These are phyloP conservation scores for Yarrowia divulgata DNA, from an alignment of 805 yeast species.

Conservation along the genomic window DNA sequence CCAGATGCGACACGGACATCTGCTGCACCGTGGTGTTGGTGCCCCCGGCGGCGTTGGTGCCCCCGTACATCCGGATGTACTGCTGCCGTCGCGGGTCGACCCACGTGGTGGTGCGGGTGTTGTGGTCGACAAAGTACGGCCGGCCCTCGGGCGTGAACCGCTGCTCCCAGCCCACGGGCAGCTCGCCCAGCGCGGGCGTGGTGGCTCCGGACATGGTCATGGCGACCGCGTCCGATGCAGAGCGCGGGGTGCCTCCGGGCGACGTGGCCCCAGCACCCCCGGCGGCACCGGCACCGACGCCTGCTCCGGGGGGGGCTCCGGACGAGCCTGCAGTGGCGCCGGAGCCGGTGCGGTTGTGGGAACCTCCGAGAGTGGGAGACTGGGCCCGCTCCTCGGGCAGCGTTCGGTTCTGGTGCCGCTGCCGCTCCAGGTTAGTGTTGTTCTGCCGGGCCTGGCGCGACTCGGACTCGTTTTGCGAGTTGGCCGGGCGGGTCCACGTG, in stretches of 20 bases:
- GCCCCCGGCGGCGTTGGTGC: conserved; percentile 63
- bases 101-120: conserved; percentile 99
- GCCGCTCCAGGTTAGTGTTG: conserved; percentile 84
- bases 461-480: conserved; percentile 77
- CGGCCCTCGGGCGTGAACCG: conserved; percentile 97
- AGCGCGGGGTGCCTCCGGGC: conserved; percentile 56
- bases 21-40: conserved; percentile 89
- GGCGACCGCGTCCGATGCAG: conserved; percentile 55
- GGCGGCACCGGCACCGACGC: too few species aligned
- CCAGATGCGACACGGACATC: conserved; percentile 96
- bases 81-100: conserved; percentile 99
- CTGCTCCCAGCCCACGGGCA: conserved; percentile 99
- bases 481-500: conserved; percentile 97
- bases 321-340: conserved; percentile 49
- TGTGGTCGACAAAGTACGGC: conserved; percentile 97
- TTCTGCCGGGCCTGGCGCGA: conserved; percentile 59
- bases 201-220: conserved; percentile 70
- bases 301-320: too few species aligned
- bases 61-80: conserved; percentile 91
- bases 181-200: conserved; percentile 92
- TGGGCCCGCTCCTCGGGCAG: conserved; percentile 58
- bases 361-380: conserved; percentile 36
- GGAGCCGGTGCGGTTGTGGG: conserved; percentile 50
- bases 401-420: conserved; percentile 89
- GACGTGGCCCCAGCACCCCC: conserved; percentile 58